Evolutionary conservation across 1,284 basidiomycete genomes (phyloP).

Genomic region (Marasmius oreades): DNA sequence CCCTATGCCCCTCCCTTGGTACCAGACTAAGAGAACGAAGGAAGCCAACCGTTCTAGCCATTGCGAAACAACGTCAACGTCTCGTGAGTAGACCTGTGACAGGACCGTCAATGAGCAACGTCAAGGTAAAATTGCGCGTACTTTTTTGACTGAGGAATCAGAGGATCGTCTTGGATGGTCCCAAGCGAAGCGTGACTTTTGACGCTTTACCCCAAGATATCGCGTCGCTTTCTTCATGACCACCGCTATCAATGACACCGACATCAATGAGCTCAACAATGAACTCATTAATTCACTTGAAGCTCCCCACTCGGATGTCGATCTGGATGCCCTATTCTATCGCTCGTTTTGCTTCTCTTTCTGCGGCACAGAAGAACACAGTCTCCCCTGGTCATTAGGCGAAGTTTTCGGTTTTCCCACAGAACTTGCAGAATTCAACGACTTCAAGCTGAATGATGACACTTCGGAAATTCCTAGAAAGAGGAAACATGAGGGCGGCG

Average conservation of each 20-base stretch:
- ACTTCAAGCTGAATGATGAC: not conserved
- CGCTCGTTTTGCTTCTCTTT: not conserved
- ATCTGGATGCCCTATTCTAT: not conserved
- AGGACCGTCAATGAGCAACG: too few species aligned
- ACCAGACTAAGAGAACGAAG: too few species aligned
- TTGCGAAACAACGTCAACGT: too few species aligned
- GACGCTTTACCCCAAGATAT: too few species aligned
- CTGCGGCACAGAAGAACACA: not conserved
- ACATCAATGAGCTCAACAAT: not conserved
- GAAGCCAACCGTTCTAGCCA: too few species aligned
- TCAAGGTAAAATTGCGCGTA: too few species aligned
- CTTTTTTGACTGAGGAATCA: too few species aligned
- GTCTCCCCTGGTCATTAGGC: not conserved
- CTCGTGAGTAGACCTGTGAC: too few species aligned
- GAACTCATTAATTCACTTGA: not conserved
- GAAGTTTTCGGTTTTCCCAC: not conserved
- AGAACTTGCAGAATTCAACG: not conserved
- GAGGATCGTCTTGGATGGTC: too few species aligned
- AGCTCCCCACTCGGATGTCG: not conserved
- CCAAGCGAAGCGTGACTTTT: too few species aligned
- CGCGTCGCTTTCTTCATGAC: not conserved
- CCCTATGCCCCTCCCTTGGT: too few species aligned
- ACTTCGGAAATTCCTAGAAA: not conserved
- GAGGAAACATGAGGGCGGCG: not conserved
- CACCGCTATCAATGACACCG: not conserved